These are phyloP conservation scores for Colletotrichum sublineola DNA, from an alignment of 2,329 filamentous ascomycete species.

Conservation along the genomic window DNA sequence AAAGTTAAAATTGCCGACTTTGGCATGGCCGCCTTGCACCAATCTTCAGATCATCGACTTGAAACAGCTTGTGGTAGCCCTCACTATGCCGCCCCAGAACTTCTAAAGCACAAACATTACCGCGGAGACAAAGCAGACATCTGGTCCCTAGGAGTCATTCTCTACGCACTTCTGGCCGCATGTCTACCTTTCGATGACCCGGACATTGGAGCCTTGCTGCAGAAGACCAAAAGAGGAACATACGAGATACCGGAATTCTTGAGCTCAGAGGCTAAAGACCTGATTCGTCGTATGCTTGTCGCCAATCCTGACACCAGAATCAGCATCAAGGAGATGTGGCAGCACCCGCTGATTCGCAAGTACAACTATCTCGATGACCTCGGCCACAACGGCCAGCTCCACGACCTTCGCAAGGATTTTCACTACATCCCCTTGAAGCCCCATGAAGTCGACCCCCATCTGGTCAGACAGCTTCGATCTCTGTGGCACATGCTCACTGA, in stretches of 20 bases:
- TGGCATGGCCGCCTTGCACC: slow-evolving; percentile 93
- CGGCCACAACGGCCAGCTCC: slow-evolving; percentile 66
- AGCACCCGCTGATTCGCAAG: slow-evolving; percentile 86
- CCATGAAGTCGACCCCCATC: slow-evolving; percentile 82
- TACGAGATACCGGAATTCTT: slow-evolving; percentile 75
- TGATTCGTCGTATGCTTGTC: slow-evolving; percentile 84
- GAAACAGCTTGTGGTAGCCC: slow-evolving; percentile 95
- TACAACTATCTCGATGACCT: slow-evolving; percentile 82
- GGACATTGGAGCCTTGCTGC: slow-evolving; percentile 73
- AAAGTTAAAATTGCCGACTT: slow-evolving; percentile 97
- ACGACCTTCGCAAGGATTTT: slow-evolving; percentile 72
- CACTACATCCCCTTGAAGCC: slow-evolving; percentile 69
- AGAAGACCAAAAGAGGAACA: slow-evolving; percentile 69
- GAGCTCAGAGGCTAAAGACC: slow-evolving; percentile 77
- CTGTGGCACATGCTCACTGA: slow-evolving; percentile 91
- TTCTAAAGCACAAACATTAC: slow-evolving; percentile 83
- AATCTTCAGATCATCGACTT: slow-evolving; percentile 82
- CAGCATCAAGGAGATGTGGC: slow-evolving; percentile 84
- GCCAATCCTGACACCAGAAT: slow-evolving; percentile 85
- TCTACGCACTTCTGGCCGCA: slow-evolving; percentile 89
- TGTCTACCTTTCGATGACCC: slow-evolving; percentile 84
- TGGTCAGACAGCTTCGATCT: slow-evolving; percentile 87
- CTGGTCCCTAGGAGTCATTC: slow-evolving; percentile 92
- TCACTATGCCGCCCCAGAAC: slow-evolving; percentile 95
- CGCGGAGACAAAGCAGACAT: slow-evolving; percentile 89